Base-by-base conservation (phyloP, 345 rosid species). In the Hibiscus syriacus region DNA sequence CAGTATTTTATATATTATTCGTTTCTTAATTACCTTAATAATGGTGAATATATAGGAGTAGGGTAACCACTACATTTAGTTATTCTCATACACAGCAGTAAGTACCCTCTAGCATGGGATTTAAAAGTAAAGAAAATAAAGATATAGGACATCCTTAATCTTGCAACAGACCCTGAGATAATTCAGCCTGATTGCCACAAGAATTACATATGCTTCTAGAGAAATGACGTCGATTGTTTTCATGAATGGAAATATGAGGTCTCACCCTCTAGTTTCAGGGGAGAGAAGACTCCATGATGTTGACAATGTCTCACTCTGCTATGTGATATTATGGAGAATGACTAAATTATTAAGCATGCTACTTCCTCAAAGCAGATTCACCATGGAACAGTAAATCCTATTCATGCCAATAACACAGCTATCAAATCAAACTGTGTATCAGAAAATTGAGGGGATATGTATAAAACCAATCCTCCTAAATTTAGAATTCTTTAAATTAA, bases 301-400 rank as follows among this genome's bases (percentile, higher is more conserved):
- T 6, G 38, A 34, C 38, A 52, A 52, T 52, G 56, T 52, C 56
- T 14, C 56, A 52, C 56, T 22, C 9, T 52, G 56, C 27, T 10
- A 20, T 52, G 56, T 52, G 56, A 52, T 52, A 20, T 52, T 20
- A 3, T 52, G 56, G 14, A 8, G 12, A 4, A 22, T 52, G 56
- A 52, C 22, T 52, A 4, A 52, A 52, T 52, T 52, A 52, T 52
- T 52, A 52, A 52, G 56, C 56, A 52, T 52, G 56, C 56, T 52
- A 10, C 29, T 10, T 22, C 56, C 22, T 52, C 56, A 22, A 52
- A 52, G 16, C 29, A 52, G 20, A 48, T 48, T n/a, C 20, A 48
- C n/a, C 0, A 4, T 36, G 52, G 52, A 48, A 48, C 19, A 52
- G 29, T 20, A 3, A 3, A 20, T 52, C 56, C 27, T 22, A 20